Evolutionary conservation across 257 asterid genomes (phyloP).

Genomic region (Lantana camara): DNA sequence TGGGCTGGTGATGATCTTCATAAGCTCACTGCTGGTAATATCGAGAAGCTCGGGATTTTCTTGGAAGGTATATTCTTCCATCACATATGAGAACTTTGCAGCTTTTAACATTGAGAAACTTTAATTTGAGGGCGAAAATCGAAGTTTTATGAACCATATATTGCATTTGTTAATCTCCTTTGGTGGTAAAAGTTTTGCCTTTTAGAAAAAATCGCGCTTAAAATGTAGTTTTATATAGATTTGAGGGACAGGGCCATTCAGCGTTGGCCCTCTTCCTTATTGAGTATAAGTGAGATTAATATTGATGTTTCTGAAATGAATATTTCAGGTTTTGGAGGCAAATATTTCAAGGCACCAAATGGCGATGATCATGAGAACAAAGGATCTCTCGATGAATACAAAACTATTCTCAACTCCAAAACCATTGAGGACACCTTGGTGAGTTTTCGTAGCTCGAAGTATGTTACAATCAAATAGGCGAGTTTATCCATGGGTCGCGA

Average conservation of each 20-base stretch:
- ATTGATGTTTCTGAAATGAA: background rate
- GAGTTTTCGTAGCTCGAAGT: slow-evolving; percentile 16
- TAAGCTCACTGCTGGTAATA: background rate
- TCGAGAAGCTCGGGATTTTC: background rate
- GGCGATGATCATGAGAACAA: slow-evolving; percentile 30
- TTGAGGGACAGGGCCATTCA: no score
- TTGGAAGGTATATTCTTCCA: background rate
- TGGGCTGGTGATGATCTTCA: slow-evolving; percentile 1
- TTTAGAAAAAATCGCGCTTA: no score
- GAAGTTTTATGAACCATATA: no score
- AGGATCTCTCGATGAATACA: slow-evolving; percentile 34
- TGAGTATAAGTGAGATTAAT: background rate
- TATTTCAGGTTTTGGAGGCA: slow-evolving; percentile 53
- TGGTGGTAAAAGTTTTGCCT: no score
- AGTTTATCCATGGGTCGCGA: background rate
- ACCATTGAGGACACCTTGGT: slow-evolving; percentile 55
- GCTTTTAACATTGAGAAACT: no score
- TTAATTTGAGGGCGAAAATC: no score
- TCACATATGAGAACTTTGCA: background rate
- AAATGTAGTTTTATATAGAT: no score
- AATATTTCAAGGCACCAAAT: slow-evolving; percentile 36
- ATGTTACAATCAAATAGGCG: no score
- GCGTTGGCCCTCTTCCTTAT: no score
- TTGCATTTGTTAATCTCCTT: no score
- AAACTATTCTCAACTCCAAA: slow-evolving; percentile 56